Percentiles rank a stretch among this genome's conserved stretches.
Evolutionary conservation across 2,329 filamentous ascomycete genomes (phyloP).

Genomic region (Aspergillus sp.): DNA sequence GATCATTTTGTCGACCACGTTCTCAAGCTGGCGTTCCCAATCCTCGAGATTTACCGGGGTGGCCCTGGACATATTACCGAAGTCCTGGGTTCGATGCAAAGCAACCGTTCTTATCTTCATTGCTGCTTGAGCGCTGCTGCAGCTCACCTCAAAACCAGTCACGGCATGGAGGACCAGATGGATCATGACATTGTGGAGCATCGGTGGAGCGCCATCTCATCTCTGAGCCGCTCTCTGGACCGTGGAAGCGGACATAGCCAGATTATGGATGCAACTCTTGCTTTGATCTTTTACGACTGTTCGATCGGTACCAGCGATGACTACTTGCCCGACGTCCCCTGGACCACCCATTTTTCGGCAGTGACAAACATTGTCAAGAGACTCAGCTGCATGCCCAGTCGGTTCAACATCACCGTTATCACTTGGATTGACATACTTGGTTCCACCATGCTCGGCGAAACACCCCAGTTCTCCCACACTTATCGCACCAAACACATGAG

Average conservation of each 20-base stretch:
- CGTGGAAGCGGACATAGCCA: constrained; percentile 58
- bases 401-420: constrained; percentile 83
- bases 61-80: no score
- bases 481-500: constrained; percentile 87
- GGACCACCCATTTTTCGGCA: constrained; percentile 62
- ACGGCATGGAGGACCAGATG: constrained; percentile 7
- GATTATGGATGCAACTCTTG: constrained; percentile 81
- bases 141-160: constrained; percentile 79
- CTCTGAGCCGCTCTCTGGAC: constrained; percentile 37
- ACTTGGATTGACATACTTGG: constrained; percentile 97
- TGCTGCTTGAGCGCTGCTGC: constrained; percentile 91
- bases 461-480: constrained; percentile 83
- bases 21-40: no score
- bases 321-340: constrained; percentile 85
- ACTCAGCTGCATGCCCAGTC: no score
- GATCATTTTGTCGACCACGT: no score
- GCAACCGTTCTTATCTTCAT: constrained; percentile 86
- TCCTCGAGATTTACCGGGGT: no score
- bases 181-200: constrained; percentile 60
- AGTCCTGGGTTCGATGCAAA: no score
- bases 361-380: no score
- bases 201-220: constrained; percentile 70
- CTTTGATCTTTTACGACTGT: constrained; percentile 94
- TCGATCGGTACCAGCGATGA: constrained; percentile 83
- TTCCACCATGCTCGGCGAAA: constrained; percentile 81